Evolutionary conservation across 2,329 filamentous ascomycete species (phyloP).

Genomic region (Fusarium fujikuroi): DNA sequence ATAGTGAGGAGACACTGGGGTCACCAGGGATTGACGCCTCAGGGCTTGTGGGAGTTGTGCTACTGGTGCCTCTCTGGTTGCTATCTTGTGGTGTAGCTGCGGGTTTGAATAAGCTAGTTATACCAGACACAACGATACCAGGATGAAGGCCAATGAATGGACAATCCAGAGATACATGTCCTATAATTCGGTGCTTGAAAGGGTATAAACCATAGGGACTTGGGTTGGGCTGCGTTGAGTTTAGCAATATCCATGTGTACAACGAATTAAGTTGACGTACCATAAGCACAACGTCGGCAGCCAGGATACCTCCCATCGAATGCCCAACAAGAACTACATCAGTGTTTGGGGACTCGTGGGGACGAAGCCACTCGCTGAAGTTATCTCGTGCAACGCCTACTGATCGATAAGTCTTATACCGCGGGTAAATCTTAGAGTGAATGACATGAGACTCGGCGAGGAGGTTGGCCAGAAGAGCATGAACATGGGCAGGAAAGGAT

Average conservation of each 20-base stretch:
- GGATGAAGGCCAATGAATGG: slow-evolving; percentile 91
- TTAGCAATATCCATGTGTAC: background rate
- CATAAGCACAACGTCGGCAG: slow-evolving; percentile 80
- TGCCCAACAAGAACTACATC: slow-evolving; percentile 88
- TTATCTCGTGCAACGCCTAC: slow-evolving; percentile 81
- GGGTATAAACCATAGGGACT: slow-evolving; percentile 50
- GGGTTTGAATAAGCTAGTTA: slow-evolving; percentile 78
- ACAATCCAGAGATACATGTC: slow-evolving; percentile 84
- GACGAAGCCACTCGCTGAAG: slow-evolving; percentile 83
- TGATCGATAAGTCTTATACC: slow-evolving; percentile 79
- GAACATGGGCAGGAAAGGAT: slow-evolving; percentile 88
- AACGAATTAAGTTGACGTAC: slow-evolving; percentile 48
- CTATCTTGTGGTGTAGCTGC: slow-evolving; percentile 46
- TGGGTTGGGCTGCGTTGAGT: slow-evolving; percentile 44
- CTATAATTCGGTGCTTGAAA: slow-evolving; percentile 80
- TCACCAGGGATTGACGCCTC: slow-evolving; percentile 9
- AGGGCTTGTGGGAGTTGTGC: slow-evolving; percentile 4
- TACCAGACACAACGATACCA: slow-evolving; percentile 83
- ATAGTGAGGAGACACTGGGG: slow-evolving; percentile 30
- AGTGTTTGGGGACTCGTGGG: slow-evolving; percentile 77
- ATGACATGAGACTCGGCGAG: slow-evolving; percentile 80
- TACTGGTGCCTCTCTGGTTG: background rate
- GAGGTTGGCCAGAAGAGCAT: slow-evolving; percentile 74
- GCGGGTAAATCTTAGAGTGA: slow-evolving; percentile 86
- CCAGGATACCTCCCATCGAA: slow-evolving; percentile 87